Percentiles rank a stretch among this genome's conserved stretches.
phyloP scores from a whole-genome alignment of 441 rosid genomes.

The Codiaeum variegatum region DNA sequence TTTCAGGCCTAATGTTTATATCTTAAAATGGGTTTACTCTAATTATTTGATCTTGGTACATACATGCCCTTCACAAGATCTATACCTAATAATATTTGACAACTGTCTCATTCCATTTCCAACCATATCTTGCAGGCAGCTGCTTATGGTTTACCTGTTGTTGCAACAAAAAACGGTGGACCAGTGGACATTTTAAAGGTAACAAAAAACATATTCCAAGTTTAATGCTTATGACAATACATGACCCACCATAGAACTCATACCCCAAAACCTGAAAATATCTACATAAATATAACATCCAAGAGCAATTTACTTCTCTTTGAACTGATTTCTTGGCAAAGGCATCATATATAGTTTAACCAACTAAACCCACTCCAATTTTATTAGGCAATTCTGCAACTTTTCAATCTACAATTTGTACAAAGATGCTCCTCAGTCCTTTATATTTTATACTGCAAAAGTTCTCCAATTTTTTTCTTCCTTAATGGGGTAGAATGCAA shows the following conservation, averaged over 20 bases:
- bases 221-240: not conserved
- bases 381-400: not conserved
- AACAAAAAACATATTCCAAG: slow-evolving; percentile 10
- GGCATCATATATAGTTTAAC: not conserved
- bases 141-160: slow-evolving; percentile 70
- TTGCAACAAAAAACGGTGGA: slow-evolving; percentile 72
- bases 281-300: no score
- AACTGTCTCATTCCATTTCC: slow-evolving; percentile 4
- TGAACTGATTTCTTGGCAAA: not conserved
- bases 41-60: not conserved
- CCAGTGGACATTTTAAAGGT: slow-evolving; percentile 72
- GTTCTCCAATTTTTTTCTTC: not conserved
- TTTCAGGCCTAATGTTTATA: slow-evolving; percentile 7
- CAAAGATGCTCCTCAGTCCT: not conserved
- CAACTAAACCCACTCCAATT: not conserved
- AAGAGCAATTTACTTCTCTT: not conserved
- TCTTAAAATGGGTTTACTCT: not conserved
- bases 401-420: not conserved
- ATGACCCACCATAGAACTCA: not conserved
- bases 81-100: not conserved
- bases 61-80: not conserved
- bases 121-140: slow-evolving; percentile 48
- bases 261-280: not conserved
- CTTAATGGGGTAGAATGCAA: not conserved
- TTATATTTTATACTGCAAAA: not conserved